Base-by-base conservation (phyloP, 768 basidiomycete species). In the Leccinum uliginosum region DNA sequence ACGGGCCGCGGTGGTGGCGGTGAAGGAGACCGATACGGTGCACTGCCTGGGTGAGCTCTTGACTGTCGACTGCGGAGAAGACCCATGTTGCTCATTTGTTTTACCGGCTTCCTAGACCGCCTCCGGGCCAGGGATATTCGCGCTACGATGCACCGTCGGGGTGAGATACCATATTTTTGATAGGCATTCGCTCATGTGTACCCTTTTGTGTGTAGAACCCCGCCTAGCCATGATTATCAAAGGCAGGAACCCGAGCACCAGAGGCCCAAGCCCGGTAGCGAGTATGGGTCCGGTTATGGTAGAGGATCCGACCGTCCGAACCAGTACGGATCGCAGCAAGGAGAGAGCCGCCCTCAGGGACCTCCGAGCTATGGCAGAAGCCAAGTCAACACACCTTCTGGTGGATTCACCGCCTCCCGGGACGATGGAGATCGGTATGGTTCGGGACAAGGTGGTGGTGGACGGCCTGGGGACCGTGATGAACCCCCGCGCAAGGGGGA, bases 401-500 rank as follows among this genome's bases (percentile, higher is more conserved):
- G 66, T 3, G 67, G 56, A 19, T 66, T 68, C 4, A 23, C 7
- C 10, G 21, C 49, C 6, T 56, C 67, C 4, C 57, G 57, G 9
- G 56, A 48, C 10, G 62, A 27, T 24, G 67, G 50, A 8, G 53
- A 56, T 1, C 57, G 5, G 29, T 57, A 57, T 2, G 43, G 54
- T 21, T 43, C 65, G 1, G 57, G 53, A 9, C 57, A 59, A 21
- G 46, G 58, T 10, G 59, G 59, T 14, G 56, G 45, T 3, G 43
- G 21, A 27, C 9, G 27, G n/a, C 19, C 19, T 23, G 46, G 11
- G 1, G 49, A 54, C 30, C 60, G 56, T 7, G 24, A 21, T n/a
- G 61, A 59, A 24, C 6, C 52, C 11, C 26, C 58, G 1, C 57
- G 54, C 21, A 46, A 55, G 27, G 67, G 66, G 3, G 66, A 67